Evolutionary conservation across 345 rosid species (phyloP).

Genomic region (Euphorbia pulcherrima): DNA sequence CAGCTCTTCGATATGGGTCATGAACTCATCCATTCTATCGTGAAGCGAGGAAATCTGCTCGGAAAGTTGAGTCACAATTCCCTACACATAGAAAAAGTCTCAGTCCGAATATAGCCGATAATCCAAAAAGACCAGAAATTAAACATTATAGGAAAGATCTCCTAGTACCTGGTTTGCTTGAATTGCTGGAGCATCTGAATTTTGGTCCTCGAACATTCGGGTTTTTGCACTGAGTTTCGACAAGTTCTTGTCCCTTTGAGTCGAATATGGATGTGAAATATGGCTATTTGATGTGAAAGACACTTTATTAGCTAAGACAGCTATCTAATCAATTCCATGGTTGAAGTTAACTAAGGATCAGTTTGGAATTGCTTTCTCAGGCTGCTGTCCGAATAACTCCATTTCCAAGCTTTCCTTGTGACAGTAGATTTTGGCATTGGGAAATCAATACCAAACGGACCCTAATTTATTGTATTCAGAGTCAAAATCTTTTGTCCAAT

Average conservation of each 20-base stretch:
- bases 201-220: slow-evolving; percentile 48
- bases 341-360: not conserved
- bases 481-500: too few species aligned
- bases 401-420: too few species aligned
- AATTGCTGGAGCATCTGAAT: slow-evolving; percentile 36
- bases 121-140: not conserved
- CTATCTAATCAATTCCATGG: not conserved
- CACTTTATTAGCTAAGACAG: slow-evolving; percentile 15
- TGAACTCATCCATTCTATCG: slow-evolving; percentile 94
- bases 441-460: too few species aligned
- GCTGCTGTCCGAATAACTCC: too few species aligned
- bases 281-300: slow-evolving; percentile 45
- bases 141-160: slow-evolving; percentile 5
- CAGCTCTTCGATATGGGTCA: slow-evolving; percentile 64
- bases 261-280: slow-evolving; percentile 87
- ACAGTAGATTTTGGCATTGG: too few species aligned
- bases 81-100: slow-evolving; percentile 31
- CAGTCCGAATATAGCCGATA: too few species aligned
- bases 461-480: too few species aligned
- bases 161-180: slow-evolving; percentile 52
- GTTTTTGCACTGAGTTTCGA: slow-evolving; percentile 43
- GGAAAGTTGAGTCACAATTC: slow-evolving; percentile 70
- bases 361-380: too few species aligned
- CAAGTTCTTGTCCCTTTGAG: slow-evolving; percentile 62
- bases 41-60: slow-evolving; percentile 81